These are phyloP conservation scores for Pleurotus sapidus DNA, from an alignment of 768 basidiomycete species.

Conservation along the genomic window DNA sequence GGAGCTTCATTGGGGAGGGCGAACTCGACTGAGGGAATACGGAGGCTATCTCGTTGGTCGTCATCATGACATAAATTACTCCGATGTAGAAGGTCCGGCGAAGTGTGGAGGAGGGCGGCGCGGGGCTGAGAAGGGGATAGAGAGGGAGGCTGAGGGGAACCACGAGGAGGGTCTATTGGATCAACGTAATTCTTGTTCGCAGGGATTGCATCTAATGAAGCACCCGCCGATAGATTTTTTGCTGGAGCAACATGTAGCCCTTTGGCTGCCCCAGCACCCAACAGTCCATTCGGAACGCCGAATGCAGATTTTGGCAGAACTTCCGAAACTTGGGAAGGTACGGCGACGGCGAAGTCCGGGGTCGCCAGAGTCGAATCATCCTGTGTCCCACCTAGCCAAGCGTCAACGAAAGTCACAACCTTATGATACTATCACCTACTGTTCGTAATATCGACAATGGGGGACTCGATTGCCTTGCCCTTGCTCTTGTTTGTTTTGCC, in stretches of 20 bases:
- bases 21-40: conserved; percentile 61
- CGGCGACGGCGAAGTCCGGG: conserved; percentile 7
- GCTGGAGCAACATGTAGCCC: neutral
- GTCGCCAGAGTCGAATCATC: conserved; percentile 7
- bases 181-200: neutral
- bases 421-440: conserved; percentile 23
- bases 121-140: neutral
- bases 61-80: neutral
- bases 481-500: conserved; percentile 14
- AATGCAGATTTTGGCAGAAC: neutral
- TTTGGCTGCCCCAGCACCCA: neutral
- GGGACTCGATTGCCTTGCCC: conserved; percentile 15
- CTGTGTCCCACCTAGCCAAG: neutral
- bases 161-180: neutral
- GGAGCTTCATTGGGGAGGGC: conserved; percentile 52
- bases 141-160: neutral
- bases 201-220: neutral
- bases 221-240: neutral
- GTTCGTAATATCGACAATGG: conserved; percentile 46
- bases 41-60: conserved; percentile 11
- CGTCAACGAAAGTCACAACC: neutral
- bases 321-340: conserved; percentile 8
- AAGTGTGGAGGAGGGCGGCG: neutral
- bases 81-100: neutral
- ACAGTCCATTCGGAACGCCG: neutral